phyloP scores from a whole-genome alignment of 2,329 filamentous ascomycete species.

The Mycosphaerella sp. region DNA sequence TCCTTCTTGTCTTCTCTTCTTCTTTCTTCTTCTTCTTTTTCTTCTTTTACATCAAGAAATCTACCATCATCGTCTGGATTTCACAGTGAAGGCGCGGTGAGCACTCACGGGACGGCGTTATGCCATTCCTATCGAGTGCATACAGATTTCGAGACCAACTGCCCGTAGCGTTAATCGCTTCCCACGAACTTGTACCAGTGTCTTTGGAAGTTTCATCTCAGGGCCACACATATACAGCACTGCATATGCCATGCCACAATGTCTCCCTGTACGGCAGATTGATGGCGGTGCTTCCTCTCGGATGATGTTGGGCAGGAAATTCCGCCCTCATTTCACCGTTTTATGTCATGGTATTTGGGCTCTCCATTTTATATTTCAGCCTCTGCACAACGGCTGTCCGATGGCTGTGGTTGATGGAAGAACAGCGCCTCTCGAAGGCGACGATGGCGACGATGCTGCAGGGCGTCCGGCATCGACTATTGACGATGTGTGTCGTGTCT shows the following conservation, averaged over 20 bases:
- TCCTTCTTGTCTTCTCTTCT: not conserved
- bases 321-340: not conserved
- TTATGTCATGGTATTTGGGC: not conserved
- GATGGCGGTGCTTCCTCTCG: too few relatives aligned
- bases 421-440: not conserved
- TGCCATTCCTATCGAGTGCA: slow-evolving; percentile 26
- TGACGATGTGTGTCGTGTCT: not conserved
- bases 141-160: slow-evolving; percentile 44
- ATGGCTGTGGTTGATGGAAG: not conserved
- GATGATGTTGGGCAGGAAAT: not conserved
- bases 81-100: slow-evolving; percentile 30
- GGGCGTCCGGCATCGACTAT: not conserved
- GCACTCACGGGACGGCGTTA: slow-evolving; percentile 29
- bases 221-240: slow-evolving; percentile 37
- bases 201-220: slow-evolving; percentile 46
- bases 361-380: not conserved
- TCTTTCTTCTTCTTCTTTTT: slow-evolving; percentile 13
- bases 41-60: slow-evolving; percentile 26
- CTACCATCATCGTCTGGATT: slow-evolving; percentile 31
- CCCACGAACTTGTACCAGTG: slow-evolving; percentile 10
- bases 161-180: slow-evolving; percentile 46
- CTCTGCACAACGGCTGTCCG: not conserved
- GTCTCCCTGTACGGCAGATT: not conserved
- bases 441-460: not conserved
- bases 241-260: not conserved